Evolutionary conservation across 2,329 filamentous ascomycete genomes (phyloP), one percentile per base, ranked within the genome.

Genomic region (Ophiosphaerella herpotricha): DNA sequence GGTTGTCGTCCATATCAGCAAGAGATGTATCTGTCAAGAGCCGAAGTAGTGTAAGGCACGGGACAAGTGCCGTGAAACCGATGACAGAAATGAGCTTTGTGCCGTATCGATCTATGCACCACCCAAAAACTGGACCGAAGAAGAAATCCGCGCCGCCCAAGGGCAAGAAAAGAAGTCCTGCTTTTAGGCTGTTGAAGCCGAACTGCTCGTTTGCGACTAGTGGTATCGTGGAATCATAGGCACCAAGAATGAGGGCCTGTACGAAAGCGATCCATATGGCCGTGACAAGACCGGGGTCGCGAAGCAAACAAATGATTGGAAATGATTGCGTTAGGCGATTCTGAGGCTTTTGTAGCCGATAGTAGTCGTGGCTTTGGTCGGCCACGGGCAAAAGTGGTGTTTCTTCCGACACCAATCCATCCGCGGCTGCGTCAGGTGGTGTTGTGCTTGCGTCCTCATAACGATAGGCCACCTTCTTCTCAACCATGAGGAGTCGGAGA

Each of bases 401-500:
- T 18, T 65, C 48, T 46, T 68, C 66, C 4, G 46, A 53, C 7
- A 64, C 57, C 5, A 56, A 63, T 9, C 54, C 52, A 33, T 48
- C 54, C 21, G 60, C 57, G 8, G 21, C 8, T 14, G 36, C n/a
- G 13, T 37, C 13, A 26, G 49, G 34, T 8, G 46, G 16, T 7
- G 24, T 12, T 56, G 45, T 48, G 43, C 36, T 62, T 46, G 46
- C 51, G 43, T 8, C 29, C 55, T 54, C 14, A 45, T 81, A 83
- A 52, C 73, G 74, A 7, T 66, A 67, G 0, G 83, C 83, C 1
- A 78, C 76, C 62, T 82, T 84, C 68, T 85, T 85, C 68, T 88
- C 85, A n/a, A 88, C 77, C 44, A 88, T 76, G 5, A 83, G 64
- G 0, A 85, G 59, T 11, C 85, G 79, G 77, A 87, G 80, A 18